Evolutionary conservation across 2,329 filamentous ascomycete genomes (phyloP).

Genomic region (Beauveria bassiana): DNA sequence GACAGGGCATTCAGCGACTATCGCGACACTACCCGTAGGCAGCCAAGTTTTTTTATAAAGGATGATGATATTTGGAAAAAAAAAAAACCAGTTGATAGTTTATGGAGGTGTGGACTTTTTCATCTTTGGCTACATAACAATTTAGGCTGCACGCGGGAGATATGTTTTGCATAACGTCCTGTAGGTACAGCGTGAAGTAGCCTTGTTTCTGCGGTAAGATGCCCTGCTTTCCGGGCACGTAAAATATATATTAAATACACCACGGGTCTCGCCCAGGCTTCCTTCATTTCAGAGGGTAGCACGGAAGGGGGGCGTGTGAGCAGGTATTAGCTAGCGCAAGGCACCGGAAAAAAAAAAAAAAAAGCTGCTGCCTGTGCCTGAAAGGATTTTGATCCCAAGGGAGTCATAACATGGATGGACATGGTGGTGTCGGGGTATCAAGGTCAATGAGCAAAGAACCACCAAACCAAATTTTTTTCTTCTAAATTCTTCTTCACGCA

Average conservation of each 20-base stretch:
- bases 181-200: neutral
- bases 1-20: neutral
- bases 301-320: neutral
- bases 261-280: no score
- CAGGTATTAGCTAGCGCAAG: neutral
- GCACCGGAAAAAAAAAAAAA: neutral
- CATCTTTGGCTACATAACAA: neutral
- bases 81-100: neutral
- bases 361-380: neutral
- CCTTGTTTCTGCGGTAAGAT: neutral
- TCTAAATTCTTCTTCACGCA: neutral
- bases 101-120: neutral
- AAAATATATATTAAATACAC: no score
- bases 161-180: neutral
- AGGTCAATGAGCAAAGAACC: neutral
- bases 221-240: no score
- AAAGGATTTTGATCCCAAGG: neutral
- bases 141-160: neutral
- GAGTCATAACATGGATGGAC: no score
- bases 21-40: no score
- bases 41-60: no score
- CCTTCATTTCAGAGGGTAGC: no score
- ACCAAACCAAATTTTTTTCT: neutral
- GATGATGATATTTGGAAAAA: neutral
- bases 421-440: no score